phyloP scores from a whole-genome alignment of 2,329 filamentous ascomycete genomes.

The Cercospora brassicicola region DNA sequence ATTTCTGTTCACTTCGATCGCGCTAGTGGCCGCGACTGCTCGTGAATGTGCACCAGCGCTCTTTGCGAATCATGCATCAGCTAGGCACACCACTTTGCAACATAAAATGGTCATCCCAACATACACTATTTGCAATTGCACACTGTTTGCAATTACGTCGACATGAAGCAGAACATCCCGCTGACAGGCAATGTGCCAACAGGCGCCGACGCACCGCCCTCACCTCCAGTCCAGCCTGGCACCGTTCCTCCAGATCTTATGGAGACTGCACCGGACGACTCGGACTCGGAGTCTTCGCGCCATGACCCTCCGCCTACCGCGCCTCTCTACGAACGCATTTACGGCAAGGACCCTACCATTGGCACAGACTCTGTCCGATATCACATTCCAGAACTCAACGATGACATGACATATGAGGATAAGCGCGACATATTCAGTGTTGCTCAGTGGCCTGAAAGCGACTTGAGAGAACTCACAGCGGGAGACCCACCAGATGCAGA shows the following conservation, averaged over 20 bases:
- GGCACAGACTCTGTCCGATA: constrained; percentile 91
- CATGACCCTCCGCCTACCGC: constrained; percentile 59
- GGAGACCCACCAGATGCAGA: constrained; percentile 90
- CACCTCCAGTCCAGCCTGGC: constrained; percentile 36
- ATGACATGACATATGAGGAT: constrained; percentile 79
- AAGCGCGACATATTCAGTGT: constrained; percentile 87
- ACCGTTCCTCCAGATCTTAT: constrained; percentile 46
- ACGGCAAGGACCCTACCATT: constrained; percentile 87
- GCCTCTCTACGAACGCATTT: constrained; percentile 73
- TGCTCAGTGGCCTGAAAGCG: constrained; percentile 73
- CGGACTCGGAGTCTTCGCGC: constrained; percentile 57
- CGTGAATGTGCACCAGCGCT: background rate
- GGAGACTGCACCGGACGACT: constrained; percentile 64
- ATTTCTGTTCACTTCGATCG: background rate
- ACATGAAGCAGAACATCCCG: background rate
- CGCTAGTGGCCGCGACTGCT: background rate
- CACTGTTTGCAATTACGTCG: background rate
- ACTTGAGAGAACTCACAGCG: constrained; percentile 80
- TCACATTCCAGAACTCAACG: constrained; percentile 75
- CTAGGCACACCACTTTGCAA: background rate
- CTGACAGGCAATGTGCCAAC: constrained; percentile 17
- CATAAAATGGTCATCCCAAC: background rate
- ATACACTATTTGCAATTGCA: background rate
- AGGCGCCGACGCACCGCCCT: constrained; percentile 36
- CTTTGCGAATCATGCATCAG: background rate